Conservation (phyloP, 139 green algal species). For the Closterium sp. region DNA sequence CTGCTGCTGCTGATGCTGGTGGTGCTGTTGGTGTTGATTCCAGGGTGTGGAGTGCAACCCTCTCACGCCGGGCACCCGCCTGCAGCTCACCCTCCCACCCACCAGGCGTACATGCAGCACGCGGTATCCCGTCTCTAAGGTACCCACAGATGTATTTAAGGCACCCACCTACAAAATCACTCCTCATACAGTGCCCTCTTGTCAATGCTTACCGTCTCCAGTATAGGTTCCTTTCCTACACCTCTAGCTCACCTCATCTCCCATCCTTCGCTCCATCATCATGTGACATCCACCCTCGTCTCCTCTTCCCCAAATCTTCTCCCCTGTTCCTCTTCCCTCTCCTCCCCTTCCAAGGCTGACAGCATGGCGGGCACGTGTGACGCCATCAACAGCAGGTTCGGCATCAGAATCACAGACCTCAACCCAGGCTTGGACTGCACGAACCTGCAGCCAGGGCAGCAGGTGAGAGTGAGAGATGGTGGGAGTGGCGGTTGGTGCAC, state of each 20-base stretch:
- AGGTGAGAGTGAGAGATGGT: not conserved
- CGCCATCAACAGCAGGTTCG: not conserved
- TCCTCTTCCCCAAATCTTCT: not conserved
- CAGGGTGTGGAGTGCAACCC: not conserved
- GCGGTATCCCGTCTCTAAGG: not conserved
- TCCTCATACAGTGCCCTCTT: not conserved
- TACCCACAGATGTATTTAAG: too few relatives aligned
- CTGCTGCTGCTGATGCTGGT: not conserved
- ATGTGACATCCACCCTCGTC: not conserved
- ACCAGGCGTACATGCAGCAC: not conserved
- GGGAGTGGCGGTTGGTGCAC: too few relatives aligned
- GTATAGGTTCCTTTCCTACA: not conserved
- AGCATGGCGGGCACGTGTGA: not conserved
- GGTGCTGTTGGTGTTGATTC: not conserved
- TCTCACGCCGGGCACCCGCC: not conserved
- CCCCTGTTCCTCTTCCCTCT: not conserved
- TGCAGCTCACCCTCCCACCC: not conserved
- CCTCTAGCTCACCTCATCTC: not conserved
- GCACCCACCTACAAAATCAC: not conserved
- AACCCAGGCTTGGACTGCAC: constrained; percentile 3
- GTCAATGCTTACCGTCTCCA: not conserved
- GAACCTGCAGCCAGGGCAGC: not conserved
- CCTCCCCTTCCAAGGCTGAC: not conserved
- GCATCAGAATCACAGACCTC: not conserved
- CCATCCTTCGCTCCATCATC: not conserved